A percentile compares a stretch with the other conserved stretches of the same genome.
Evolutionary conservation across 441 rosid species (phyloP).

Genomic region (Macaranga tanarius): DNA sequence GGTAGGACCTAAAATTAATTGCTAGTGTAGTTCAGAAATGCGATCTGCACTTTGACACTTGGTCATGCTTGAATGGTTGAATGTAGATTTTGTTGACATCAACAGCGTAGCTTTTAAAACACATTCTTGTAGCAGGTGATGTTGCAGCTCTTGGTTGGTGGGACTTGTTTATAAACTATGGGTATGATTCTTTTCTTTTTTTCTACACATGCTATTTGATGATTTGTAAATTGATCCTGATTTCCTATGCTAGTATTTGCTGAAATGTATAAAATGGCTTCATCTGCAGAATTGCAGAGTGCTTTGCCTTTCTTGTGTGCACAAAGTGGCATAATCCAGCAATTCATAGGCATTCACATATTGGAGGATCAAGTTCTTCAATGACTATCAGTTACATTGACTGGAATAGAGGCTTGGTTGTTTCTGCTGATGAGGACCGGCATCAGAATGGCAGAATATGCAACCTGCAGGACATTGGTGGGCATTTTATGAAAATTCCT

Average conservation of each 20-base stretch:
- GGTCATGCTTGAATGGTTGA: neutral
- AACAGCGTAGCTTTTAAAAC: neutral
- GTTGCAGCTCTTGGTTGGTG: constrained; percentile 93
- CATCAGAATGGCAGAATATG: constrained; percentile 54
- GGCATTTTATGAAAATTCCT: constrained; percentile 89
- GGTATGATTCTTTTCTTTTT: constrained; percentile 46
- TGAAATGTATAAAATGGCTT: constrained; percentile 10
- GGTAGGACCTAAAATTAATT: neutral
- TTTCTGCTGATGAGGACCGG: constrained; percentile 54
- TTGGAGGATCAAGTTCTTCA: constrained; percentile 55
- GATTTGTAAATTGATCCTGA: constrained; percentile 4
- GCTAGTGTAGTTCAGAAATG: neutral
- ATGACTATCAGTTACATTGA: constrained; percentile 55
- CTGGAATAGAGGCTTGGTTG: constrained; percentile 69
- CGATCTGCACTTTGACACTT: neutral
- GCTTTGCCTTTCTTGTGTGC: constrained; percentile 94
- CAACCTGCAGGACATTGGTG: constrained; percentile 81
- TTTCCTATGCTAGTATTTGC: constrained; percentile 10
- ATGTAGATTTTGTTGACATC: neutral
- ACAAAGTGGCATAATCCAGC: constrained; percentile 92
- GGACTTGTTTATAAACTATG: constrained; percentile 89
- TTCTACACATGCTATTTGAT: constrained; percentile 11
- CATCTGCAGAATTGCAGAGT: constrained; percentile 76
- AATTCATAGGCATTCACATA: constrained; percentile 63
- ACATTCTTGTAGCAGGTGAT: constrained; percentile 51